Percentiles rank a stretch among this genome's conserved stretches.
Conservation (phyloP, 495 filamentous ascomycete genomes). For the Podospora pseudopauciseta region DNA sequence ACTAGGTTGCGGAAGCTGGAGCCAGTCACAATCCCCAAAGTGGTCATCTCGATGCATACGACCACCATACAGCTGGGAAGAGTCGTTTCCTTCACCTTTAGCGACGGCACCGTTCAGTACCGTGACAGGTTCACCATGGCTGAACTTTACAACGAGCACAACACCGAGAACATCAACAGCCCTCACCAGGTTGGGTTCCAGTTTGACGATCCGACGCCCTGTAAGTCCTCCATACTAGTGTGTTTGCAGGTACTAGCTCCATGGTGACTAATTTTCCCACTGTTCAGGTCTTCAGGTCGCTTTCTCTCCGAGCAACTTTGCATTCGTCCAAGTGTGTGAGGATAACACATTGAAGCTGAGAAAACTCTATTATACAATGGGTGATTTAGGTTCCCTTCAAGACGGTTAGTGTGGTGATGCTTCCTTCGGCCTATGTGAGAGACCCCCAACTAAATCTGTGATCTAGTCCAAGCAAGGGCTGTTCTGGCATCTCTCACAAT, state of each 20-base stretch:
- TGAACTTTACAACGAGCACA: conserved; percentile 57
- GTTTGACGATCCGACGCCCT: conserved; percentile 51
- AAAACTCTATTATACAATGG: conserved; percentile 53
- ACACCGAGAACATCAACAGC: conserved; percentile 60
- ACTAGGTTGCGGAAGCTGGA: conserved; percentile 62
- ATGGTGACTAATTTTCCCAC: conserved; percentile 14
- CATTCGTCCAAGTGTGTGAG: conserved; percentile 59
- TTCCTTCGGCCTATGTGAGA: not conserved
- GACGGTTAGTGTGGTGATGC: conserved; percentile 36
- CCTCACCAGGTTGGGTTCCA: conserved; percentile 70
- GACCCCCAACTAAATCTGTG: not conserved
- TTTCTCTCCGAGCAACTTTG: conserved; percentile 72
- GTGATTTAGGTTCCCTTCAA: conserved; percentile 38
- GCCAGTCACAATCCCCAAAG: conserved; percentile 60
- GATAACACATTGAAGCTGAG: conserved; percentile 64
- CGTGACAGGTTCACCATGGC: conserved; percentile 69
- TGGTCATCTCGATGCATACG: conserved; percentile 60
- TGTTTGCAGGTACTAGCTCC: conserved; percentile 24
- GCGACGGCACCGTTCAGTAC: conserved; percentile 75
- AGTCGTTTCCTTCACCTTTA: conserved; percentile 63
- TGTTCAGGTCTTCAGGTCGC: conserved; percentile 58
- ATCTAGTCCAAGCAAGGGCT: conserved; percentile 38
- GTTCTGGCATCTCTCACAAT: conserved; percentile 39
- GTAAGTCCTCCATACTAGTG: conserved; percentile 33
- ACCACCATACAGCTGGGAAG: conserved; percentile 59